phyloP scores from a whole-genome alignment of 2,329 filamentous ascomycete genomes.

The Pseudogymnoascus sp. region DNA sequence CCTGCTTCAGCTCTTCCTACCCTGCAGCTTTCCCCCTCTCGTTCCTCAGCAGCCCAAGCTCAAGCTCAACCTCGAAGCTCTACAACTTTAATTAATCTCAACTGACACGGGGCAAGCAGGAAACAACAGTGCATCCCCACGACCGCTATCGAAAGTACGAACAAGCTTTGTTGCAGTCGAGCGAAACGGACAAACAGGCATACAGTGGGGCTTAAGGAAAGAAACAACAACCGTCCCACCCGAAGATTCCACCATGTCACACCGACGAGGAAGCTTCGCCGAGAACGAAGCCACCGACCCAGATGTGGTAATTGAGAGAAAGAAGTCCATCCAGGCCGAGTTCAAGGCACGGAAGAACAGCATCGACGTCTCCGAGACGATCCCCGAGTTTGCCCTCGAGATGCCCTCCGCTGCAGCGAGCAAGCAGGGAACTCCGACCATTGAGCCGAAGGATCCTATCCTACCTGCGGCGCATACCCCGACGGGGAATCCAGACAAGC shows the following conservation, averaged over 20 bases:
- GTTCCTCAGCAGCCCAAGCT: not conserved
- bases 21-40: not conserved
- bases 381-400: constrained; percentile 24
- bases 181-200: constrained; percentile 34
- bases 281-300: constrained; percentile 22
- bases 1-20: not conserved
- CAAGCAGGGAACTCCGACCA: constrained; percentile 10
- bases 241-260: constrained; percentile 22
- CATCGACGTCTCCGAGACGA: constrained; percentile 20
- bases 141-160: constrained; percentile 66
- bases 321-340: constrained; percentile 22
- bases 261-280: constrained; percentile 24
- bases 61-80: not conserved
- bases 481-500: constrained; percentile 8
- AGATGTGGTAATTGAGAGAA: constrained; percentile 19
- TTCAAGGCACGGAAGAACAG: constrained; percentile 22
- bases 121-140: constrained; percentile 39
- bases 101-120: constrained; percentile 8
- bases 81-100: not conserved
- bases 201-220: constrained; percentile 35
- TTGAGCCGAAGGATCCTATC: constrained; percentile 15
- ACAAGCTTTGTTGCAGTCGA: constrained; percentile 70
- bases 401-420: constrained; percentile 13
- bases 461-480: constrained; percentile 13
- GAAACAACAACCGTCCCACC: constrained; percentile 18